phyloP scores from a whole-genome alignment of 139 green algal genomes.

The Chlorella sp. region DNA sequence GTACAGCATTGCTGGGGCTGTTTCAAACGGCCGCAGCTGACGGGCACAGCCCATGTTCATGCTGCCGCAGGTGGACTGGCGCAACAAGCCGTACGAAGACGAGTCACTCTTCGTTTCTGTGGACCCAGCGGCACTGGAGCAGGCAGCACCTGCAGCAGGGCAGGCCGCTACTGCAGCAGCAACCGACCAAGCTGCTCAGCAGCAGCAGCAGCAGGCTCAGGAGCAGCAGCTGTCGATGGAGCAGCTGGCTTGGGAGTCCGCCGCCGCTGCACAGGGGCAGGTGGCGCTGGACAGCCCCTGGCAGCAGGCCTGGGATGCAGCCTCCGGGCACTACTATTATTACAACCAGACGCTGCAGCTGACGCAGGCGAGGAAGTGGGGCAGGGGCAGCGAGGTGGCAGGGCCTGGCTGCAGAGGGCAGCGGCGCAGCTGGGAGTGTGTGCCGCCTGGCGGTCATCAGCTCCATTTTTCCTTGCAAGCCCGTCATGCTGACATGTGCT shows the following conservation, averaged over 20 bases:
- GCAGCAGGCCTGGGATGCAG: slow-evolving; percentile 51
- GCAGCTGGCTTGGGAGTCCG: slow-evolving; percentile 19
- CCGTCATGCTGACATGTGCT: background rate
- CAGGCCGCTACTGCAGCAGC: too few relatives aligned
- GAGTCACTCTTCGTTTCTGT: too few relatives aligned
- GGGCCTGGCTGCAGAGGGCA: too few relatives aligned
- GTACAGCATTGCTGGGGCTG: too few relatives aligned
- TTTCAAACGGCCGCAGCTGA: too few relatives aligned
- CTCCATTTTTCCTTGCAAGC: background rate
- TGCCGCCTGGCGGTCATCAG: background rate
- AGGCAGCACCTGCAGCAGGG: background rate
- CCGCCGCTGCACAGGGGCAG: background rate
- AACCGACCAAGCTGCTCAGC: background rate
- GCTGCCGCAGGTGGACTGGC: too few relatives aligned
- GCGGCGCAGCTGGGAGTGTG: background rate
- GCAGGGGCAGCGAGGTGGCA: too few relatives aligned
- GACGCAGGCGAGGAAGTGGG: background rate
- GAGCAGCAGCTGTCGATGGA: background rate
- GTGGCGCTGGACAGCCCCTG: slow-evolving; percentile 18
- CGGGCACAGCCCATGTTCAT: too few relatives aligned
- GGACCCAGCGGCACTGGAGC: background rate
- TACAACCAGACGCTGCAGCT: slow-evolving; percentile 39
- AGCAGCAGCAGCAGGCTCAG: background rate
- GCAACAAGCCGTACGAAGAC: too few relatives aligned
- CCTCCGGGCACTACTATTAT: slow-evolving; percentile 37